These are phyloP conservation scores for Wickerhamomyces ciferrii DNA, from an alignment of 805 yeast species.

Conservation along the genomic window DNA sequence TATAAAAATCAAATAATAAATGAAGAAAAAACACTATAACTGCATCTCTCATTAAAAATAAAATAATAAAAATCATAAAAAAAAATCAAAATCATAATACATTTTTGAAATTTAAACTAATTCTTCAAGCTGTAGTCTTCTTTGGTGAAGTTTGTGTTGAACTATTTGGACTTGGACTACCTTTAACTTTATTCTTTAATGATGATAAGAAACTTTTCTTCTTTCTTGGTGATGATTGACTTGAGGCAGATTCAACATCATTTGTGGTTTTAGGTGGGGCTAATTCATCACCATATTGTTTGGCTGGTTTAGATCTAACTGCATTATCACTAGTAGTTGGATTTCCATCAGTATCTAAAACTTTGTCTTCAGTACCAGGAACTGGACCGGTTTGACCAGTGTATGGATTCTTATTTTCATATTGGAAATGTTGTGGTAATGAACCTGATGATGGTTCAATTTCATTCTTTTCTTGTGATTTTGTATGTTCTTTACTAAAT, in stretches of 20 bases:
- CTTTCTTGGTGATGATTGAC: conserved; percentile 10
- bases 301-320: background rate
- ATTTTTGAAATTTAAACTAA: too few relatives aligned
- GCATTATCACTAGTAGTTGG: background rate
- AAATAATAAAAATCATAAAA: too few relatives aligned
- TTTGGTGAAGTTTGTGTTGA: conserved; percentile 1
- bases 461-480: background rate
- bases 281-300: conserved; percentile 5
- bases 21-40: background rate
- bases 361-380: background rate
- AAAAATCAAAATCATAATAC: too few relatives aligned
- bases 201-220: background rate
- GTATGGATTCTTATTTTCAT: conserved; percentile 4
- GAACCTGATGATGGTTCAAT: background rate
- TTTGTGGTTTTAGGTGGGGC: conserved; percentile 14
- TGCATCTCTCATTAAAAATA: background rate
- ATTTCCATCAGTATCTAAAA: background rate
- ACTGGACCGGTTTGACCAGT: conserved; percentile 3
- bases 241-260: conserved; percentile 2
- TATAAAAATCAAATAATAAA: too few relatives aligned
- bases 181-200: conserved; percentile 1
- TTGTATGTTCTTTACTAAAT: background rate
- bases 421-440: conserved; percentile 3
- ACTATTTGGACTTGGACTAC: background rate
- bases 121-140: background rate